phyloP scores from a whole-genome alignment of 345 rosid species.

The Citrus maxima region DNA sequence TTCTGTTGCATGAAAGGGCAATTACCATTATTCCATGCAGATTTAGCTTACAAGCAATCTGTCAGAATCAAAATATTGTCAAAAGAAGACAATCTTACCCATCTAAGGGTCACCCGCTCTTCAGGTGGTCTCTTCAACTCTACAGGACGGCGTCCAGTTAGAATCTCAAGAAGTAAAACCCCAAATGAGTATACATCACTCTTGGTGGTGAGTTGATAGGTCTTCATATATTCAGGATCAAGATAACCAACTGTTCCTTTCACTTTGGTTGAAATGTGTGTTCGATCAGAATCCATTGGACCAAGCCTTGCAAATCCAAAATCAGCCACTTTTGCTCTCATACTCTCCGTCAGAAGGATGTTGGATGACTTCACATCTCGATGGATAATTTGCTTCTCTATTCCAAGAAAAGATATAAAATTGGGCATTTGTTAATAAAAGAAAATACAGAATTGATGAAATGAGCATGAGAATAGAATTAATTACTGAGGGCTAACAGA shows the following conservation, averaged over 20 bases:
- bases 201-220: slow-evolving; percentile 83
- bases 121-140: slow-evolving; percentile 52
- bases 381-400: slow-evolving; percentile 92
- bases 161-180: slow-evolving; percentile 77
- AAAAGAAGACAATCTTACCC: slow-evolving; percentile 56
- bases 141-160: slow-evolving; percentile 89
- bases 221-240: slow-evolving; percentile 96
- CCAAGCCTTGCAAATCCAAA: slow-evolving; percentile 95
- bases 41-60: background rate
- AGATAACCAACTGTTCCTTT: slow-evolving; percentile 97
- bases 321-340: slow-evolving; percentile 97
- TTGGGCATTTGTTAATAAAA: background rate
- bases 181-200: slow-evolving; percentile 96
- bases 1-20: background rate
- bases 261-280: slow-evolving; percentile 83
- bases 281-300: slow-evolving; percentile 51
- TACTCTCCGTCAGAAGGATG: slow-evolving; percentile 81
- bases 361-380: slow-evolving; percentile 95
- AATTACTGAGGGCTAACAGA: background rate
- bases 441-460: background rate
- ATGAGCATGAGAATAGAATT: background rate
- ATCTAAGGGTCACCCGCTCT: slow-evolving; percentile 79
- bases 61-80: slow-evolving; percentile 4
- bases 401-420: slow-evolving; percentile 15
- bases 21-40: background rate